Conservation (phyloP, 2,329 filamentous ascomycete species). For the Penicillium sp. region DNA sequence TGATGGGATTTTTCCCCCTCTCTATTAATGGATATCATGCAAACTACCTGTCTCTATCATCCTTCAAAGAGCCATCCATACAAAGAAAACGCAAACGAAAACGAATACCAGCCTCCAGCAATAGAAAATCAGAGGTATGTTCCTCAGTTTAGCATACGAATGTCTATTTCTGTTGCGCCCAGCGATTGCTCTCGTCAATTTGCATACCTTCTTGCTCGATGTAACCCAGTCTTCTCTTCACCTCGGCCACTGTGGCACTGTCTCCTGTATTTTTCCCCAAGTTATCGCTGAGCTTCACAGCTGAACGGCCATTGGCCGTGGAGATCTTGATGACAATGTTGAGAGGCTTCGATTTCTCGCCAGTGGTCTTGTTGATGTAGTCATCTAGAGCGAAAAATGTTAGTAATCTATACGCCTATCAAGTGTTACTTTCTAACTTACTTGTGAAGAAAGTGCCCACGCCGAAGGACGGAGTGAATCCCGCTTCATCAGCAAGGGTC, state of each 20-base stretch:
- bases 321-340: conserved; percentile 99
- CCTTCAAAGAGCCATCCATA: background rate
- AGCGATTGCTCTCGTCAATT: conserved; percentile 80
- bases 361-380: conserved; percentile 70
- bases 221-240: conserved; percentile 85
- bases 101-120: background rate
- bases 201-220: conserved; percentile 79
- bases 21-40: conserved; percentile 16
- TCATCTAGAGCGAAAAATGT: conserved; percentile 58
- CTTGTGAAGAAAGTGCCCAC: conserved; percentile 94
- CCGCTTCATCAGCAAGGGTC: conserved; percentile 72
- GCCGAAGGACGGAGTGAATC: conserved; percentile 85
- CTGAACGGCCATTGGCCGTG: conserved; percentile 74
- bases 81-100: background rate
- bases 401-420: background rate
- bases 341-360: conserved; percentile 81
- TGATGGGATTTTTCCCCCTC: background rate
- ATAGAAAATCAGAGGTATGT: background rate
- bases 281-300: conserved; percentile 93
- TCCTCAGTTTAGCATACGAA: background rate
- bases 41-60: background rate
- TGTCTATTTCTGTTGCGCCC: conserved; percentile 54
- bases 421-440: conserved; percentile 32
- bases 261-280: conserved; percentile 93
- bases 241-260: conserved; percentile 70